These are phyloP conservation scores for Termitomyces eurrhizus DNA, from an alignment of 768 basidiomycete species.

Conservation along the genomic window DNA sequence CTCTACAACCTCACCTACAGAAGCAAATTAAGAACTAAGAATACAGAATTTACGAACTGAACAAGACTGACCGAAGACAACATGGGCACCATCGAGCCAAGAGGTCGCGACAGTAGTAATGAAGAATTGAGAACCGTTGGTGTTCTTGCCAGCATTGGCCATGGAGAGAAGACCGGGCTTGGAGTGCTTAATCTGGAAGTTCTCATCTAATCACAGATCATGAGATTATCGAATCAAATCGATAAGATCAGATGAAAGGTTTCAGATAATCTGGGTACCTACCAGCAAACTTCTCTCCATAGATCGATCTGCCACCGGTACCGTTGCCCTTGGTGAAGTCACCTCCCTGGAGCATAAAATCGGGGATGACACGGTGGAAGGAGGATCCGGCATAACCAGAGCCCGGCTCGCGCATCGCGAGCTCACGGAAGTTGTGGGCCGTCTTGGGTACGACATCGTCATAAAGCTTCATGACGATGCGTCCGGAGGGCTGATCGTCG, in stretches of 20 bases:
- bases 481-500: constrained; percentile 35
- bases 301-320: constrained; percentile 80
- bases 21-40: neutral
- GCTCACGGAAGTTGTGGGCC: constrained; percentile 91
- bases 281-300: constrained; percentile 67
- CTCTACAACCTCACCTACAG: constrained; percentile 59
- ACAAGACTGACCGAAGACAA: constrained; percentile 69
- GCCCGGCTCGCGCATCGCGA: constrained; percentile 72
- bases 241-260: neutral
- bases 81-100: constrained; percentile 82
- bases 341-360: constrained; percentile 89
- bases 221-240: neutral
- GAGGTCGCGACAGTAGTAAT: constrained; percentile 75
- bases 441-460: constrained; percentile 77
- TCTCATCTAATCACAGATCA: constrained; percentile 59
- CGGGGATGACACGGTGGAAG: constrained; percentile 84
- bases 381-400: constrained; percentile 63
- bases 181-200: constrained; percentile 73
- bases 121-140: constrained; percentile 89
- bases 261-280: no score
- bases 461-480: constrained; percentile 82
- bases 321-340: constrained; percentile 73
- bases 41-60: neutral
- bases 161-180: constrained; percentile 68
- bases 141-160: constrained; percentile 80